Percentiles rank a stretch among this genome's conserved stretches.
Conservation (phyloP, 2,329 filamentous ascomycete species). For the Calonectria fujianensis region DNA sequence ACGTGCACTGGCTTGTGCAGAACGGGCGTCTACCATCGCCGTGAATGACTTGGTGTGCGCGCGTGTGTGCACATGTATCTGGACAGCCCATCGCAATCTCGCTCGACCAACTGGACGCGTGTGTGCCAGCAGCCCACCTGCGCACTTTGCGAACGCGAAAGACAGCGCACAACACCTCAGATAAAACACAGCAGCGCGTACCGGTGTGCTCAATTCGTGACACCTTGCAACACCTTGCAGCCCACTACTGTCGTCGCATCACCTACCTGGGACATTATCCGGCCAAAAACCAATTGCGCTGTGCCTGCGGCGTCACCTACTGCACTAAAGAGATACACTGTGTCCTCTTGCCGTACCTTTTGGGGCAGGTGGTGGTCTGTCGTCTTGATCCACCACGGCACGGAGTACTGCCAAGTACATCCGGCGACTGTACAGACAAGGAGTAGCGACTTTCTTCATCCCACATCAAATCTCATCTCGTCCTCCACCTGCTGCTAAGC, state of each 20-base stretch:
- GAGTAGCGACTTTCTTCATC: conserved; percentile 6
- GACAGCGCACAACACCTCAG: neutral
- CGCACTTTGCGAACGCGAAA: neutral
- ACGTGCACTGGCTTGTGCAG: conserved; percentile 4
- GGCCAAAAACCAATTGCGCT: conserved; percentile 1
- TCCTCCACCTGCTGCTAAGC: conserved; percentile 2
- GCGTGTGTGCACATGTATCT: conserved; percentile 1
- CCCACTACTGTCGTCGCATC: conserved; percentile 4
- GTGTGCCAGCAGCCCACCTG: neutral
- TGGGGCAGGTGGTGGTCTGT: conserved; percentile 7
- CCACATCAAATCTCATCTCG: neutral
- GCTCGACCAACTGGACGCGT: conserved; percentile 15
- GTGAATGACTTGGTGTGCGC: neutral
- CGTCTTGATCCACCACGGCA: conserved; percentile 19
- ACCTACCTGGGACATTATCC: conserved; percentile 1
- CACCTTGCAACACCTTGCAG: conserved; percentile 9
- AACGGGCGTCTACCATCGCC: neutral
- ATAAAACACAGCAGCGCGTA: conserved; percentile 12
- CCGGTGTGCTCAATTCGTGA: conserved; percentile 16
- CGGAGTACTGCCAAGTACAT: conserved; percentile 16
- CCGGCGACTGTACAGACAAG: conserved; percentile 11
- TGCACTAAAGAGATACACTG: conserved; percentile 12
- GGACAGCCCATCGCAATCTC: conserved; percentile 39
- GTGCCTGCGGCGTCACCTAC: conserved; percentile 7
- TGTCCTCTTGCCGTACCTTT: conserved; percentile 20